Evolutionary conservation across 2,329 filamentous ascomycete genomes (phyloP).

Genomic region (Colletotrichum aenigma): DNA sequence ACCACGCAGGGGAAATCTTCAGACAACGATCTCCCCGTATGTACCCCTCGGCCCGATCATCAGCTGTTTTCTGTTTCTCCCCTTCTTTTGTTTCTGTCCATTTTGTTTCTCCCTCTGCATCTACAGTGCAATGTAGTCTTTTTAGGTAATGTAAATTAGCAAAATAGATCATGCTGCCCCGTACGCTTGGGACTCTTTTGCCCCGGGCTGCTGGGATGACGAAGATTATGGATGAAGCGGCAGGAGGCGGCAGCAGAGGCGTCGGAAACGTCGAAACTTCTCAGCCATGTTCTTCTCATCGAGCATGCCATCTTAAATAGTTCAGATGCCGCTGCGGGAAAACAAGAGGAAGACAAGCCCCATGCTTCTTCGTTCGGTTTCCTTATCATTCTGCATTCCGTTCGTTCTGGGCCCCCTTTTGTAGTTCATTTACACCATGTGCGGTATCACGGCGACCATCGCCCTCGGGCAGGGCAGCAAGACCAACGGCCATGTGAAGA

Average conservation of each 20-base stretch:
- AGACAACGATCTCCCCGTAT: neutral
- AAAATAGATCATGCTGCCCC: neutral
- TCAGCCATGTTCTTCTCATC: neutral
- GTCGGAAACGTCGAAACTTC: neutral
- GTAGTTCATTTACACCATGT: neutral
- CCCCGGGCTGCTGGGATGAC: neutral
- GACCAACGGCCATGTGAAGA: neutral
- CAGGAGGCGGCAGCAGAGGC: neutral
- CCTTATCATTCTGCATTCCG: neutral
- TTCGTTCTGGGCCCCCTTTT: neutral
- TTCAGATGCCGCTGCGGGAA: neutral
- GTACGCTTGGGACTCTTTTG: neutral
- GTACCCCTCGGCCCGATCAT: neutral
- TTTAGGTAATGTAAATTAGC: neutral
- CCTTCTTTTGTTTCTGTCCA: neutral
- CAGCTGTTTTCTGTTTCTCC: neutral
- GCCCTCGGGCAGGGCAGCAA: neutral
- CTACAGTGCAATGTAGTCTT: neutral
- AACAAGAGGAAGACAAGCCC: neutral
- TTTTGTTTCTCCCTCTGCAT: neutral
- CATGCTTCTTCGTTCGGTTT: neutral
- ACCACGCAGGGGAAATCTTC: neutral
- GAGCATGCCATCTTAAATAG: neutral
- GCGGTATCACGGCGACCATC: slow-evolving; percentile 12
- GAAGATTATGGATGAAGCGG: neutral